These are phyloP conservation scores for Ricinus communis DNA, from an alignment of 345 rosid genomes.

Conservation along the genomic window DNA sequence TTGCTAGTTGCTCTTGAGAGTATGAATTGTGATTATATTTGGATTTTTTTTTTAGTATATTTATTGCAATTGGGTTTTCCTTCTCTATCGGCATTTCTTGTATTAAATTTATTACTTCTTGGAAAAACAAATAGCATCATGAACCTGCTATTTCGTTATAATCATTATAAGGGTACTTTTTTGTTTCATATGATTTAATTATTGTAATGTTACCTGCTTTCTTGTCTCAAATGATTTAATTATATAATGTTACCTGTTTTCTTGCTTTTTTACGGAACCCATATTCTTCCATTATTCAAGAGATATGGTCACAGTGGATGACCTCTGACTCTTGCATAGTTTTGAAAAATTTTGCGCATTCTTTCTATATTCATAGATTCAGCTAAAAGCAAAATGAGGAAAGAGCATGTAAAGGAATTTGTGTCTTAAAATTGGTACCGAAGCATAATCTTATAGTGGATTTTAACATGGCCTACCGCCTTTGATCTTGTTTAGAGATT, in stretches of 20 bases:
- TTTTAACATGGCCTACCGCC: background rate
- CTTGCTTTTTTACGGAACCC: background rate
- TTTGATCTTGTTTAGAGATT: background rate
- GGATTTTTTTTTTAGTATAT: background rate
- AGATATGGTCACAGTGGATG: background rate
- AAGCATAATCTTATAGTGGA: too few species aligned
- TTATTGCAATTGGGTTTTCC: too few species aligned
- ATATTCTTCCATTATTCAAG: background rate
- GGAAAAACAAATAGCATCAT: background rate
- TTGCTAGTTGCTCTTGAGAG: slow-evolving; percentile 12
- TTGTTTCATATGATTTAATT: background rate
- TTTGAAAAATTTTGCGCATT: background rate
- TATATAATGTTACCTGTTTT: background rate
- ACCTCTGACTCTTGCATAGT: background rate
- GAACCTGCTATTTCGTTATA: background rate
- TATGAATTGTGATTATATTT: background rate
- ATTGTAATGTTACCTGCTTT: background rate
- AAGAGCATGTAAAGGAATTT: background rate
- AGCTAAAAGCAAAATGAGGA: background rate
- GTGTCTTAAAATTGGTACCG: too few species aligned
- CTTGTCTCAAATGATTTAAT: background rate
- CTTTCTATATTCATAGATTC: background rate
- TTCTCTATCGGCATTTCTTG: background rate
- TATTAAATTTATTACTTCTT: background rate
- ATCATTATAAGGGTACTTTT: background rate